Conservation (phyloP, 495 filamentous ascomycete species). For the Penicillium atrosanguineum region DNA sequence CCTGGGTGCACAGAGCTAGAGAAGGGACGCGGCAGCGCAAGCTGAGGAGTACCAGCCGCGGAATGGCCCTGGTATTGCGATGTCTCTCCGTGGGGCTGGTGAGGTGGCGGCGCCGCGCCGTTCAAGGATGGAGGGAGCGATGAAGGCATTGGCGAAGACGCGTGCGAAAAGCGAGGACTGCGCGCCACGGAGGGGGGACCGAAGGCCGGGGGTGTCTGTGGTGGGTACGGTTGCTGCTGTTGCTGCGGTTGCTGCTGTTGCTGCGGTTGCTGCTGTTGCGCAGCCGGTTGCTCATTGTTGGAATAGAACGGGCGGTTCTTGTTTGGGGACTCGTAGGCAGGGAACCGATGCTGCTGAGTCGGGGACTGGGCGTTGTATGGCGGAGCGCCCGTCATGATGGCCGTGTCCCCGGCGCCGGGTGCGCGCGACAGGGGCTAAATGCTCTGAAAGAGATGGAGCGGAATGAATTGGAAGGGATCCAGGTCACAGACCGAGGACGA, state of each 20-base stretch:
- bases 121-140: constrained; percentile 48
- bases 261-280: constrained; percentile 22
- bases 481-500: constrained; percentile 9
- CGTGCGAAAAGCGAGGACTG: constrained; percentile 52
- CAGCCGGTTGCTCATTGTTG: constrained; percentile 50
- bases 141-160: constrained; percentile 51
- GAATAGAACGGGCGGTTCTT: constrained; percentile 53
- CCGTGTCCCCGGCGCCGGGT: constrained; percentile 34
- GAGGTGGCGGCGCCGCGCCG: constrained; percentile 47
- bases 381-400: constrained; percentile 50
- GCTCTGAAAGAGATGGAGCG: constrained; percentile 2
- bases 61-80: constrained; percentile 47
- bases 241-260: constrained; percentile 10
- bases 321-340: constrained; percentile 41
- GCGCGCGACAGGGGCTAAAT: constrained; percentile 17
- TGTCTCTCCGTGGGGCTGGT: constrained; percentile 41
- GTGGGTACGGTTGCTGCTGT: constrained; percentile 45
- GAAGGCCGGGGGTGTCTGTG: constrained; percentile 52
- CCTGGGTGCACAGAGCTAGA: constrained; percentile 37
- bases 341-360: constrained; percentile 40
- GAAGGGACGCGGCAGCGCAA: constrained; percentile 43
- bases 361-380: constrained; percentile 46
- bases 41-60: constrained; percentile 29
- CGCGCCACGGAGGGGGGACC: constrained; percentile 51
- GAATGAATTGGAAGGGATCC: constrained; percentile 19